Conservation (phyloP, 306 rosid genomes). For the Corylus heterophylla region DNA sequence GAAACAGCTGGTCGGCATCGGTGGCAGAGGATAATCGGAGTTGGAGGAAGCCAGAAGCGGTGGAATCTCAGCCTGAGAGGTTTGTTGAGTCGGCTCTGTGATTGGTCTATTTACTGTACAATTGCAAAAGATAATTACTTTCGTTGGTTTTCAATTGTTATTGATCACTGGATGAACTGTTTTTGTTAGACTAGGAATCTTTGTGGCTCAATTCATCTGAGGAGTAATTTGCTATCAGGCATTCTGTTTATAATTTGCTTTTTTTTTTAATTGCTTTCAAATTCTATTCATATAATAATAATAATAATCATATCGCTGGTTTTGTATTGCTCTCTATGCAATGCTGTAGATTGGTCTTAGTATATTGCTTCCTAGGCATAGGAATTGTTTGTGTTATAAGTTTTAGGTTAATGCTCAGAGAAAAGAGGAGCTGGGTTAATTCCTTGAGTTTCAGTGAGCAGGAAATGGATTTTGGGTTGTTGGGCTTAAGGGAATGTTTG, state of each 20-base stretch:
- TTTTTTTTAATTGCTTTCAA: no score
- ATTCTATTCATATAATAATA: no score
- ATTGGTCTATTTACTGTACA: background rate
- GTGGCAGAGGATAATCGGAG: constrained; percentile 36
- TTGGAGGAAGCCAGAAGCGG: constrained; percentile 71
- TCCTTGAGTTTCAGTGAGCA: no score
- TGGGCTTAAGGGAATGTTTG: no score
- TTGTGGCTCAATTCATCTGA: background rate
- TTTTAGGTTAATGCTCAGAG: background rate
- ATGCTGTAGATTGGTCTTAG: background rate
- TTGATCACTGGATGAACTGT: background rate
- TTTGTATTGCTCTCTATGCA: background rate
- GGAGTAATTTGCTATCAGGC: background rate
- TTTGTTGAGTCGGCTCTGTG: constrained; percentile 22
- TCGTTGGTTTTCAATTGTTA: background rate
- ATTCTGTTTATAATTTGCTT: background rate
- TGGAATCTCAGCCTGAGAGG: constrained; percentile 59
- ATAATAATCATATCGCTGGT: background rate
- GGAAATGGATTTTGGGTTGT: no score
- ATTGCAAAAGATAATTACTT: constrained; percentile 1
- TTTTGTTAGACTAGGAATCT: background rate
- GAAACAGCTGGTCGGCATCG: constrained; percentile 33
- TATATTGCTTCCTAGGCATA: background rate
- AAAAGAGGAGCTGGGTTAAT: background rate
- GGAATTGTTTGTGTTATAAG: background rate